Percentiles rank a stretch among this genome's conserved stretches.
These are phyloP conservation scores for Mucor circinelloides DNA, from an alignment of 371 early-diverging fungal species.

Conservation along the genomic window DNA sequence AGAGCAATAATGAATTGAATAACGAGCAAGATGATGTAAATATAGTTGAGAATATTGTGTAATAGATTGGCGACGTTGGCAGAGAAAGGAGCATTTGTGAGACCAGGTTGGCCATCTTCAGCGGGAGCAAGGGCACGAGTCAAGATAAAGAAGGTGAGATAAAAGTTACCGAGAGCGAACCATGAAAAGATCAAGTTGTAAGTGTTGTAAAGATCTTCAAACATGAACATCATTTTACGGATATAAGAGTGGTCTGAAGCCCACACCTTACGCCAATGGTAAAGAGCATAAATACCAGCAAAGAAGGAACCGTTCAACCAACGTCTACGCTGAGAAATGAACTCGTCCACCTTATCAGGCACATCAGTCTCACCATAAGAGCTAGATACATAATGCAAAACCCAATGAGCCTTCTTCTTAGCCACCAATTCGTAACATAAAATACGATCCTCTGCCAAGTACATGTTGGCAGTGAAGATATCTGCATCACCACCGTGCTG, in stretches of 20 bases:
- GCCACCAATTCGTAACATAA: conserved; percentile 86
- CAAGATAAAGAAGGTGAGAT: conserved; percentile 83
- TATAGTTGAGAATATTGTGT: conserved; percentile 48
- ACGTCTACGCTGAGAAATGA: conserved; percentile 85
- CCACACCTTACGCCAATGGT: conserved; percentile 59
- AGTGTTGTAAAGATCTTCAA: conserved; percentile 68
- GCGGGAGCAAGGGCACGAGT: conserved; percentile 35
- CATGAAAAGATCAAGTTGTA: conserved; percentile 72
- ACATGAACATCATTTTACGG: conserved; percentile 65
- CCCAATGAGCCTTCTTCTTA: conserved; percentile 71
- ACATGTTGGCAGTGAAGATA: conserved; percentile 78
- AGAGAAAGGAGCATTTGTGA: conserved; percentile 31
- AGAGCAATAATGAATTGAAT: conserved; percentile 70
- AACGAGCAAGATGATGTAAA: conserved; percentile 68
- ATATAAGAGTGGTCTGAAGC: conserved; percentile 62
- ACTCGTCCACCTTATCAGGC: conserved; percentile 74
- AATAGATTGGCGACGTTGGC: conserved; percentile 26
- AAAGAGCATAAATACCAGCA: conserved; percentile 63
- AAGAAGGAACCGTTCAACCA: conserved; percentile 89
- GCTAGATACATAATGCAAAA: conserved; percentile 67
- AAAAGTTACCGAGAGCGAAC: conserved; percentile 75
- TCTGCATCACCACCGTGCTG: conserved; percentile 75
- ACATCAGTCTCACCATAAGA: conserved; percentile 88
- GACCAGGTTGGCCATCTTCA: conserved; percentile 15
- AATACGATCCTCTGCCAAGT: conserved; percentile 86